Evolutionary conservation across 1,139 yeast genomes (phyloP).

Genomic region (Yamadazyma blattariae): DNA sequence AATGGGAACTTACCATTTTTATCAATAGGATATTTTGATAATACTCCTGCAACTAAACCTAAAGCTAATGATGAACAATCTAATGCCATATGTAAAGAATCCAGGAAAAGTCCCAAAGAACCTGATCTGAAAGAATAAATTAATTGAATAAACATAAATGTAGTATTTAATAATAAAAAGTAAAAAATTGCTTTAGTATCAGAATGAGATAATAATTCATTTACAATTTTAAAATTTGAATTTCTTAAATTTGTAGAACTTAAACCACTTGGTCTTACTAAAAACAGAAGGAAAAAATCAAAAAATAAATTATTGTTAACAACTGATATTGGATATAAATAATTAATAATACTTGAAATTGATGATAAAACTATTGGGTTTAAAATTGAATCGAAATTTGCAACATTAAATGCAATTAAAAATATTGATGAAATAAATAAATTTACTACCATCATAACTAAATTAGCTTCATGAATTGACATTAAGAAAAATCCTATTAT

Average conservation of each 20-base stretch:
- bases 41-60: conserved; percentile 81
- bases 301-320: conserved; percentile 1
- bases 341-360: conserved; percentile 2
- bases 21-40: conserved; percentile 42
- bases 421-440: not conserved
- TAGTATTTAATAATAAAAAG: conserved; percentile 77
- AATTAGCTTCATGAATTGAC: not conserved
- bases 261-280: conserved; percentile 9
- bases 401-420: conserved; percentile 2
- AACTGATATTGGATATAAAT: conserved; percentile 4
- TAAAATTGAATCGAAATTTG: conserved; percentile 1
- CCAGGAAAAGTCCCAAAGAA: conserved; percentile 87
- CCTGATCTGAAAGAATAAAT: conserved; percentile 89
- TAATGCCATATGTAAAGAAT: conserved; percentile 92
- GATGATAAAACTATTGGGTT: conserved; percentile 4
- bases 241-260: conserved; percentile 3
- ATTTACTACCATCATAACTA: conserved; percentile 1
- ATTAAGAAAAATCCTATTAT: not conserved
- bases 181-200: conserved; percentile 90
- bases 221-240: conserved; percentile 15
- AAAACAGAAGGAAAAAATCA: conserved; percentile 6
- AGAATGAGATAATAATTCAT: conserved; percentile 51
- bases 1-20: conserved; percentile 78
- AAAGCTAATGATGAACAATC: conserved; percentile 89
- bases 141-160: conserved; percentile 92